Evolutionary conservation across 352 stramenopile species (phyloP), one percentile per base, ranked within the genome.

Genomic region (Pythium scleroteichum): DNA sequence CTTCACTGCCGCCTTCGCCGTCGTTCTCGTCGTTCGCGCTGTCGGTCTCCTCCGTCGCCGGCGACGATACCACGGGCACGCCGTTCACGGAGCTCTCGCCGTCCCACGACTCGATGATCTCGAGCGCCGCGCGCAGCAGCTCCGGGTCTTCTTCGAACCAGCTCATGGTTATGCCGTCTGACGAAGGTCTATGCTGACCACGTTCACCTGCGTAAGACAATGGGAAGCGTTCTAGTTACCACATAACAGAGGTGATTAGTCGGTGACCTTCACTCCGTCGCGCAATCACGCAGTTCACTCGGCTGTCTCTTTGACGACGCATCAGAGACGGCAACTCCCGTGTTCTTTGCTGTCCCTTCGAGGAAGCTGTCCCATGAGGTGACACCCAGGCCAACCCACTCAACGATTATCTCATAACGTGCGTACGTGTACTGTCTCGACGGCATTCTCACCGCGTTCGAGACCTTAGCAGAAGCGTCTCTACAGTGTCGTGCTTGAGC

Each of bases 51-150:
- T 54, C 50, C 0, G 49, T 54, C 22, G 17, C n/a, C 0, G 41
- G 29, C 2, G 58, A 49, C 22, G 29, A 52, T 17, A 33, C 22
- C 20, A 53, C 49, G 17, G 41, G 32, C 22, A 65, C 23, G 29
- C 38, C 56, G 26, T 54, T 59, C 49, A 54, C 49, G 7, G 42
- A 53, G 49, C 49, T 59, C 41, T 59, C 49, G 41, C 40, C 52
- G 19, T 59, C 50, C 58, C 57, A 64, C 17, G 57, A 45, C 26
- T 64, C 57, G 48, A 65, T 48, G 41, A 65, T 65, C 49, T 59
- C 58, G 49, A 65, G 58, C 49, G 58, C 58, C 29, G 58, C 58
- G 41, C 58, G 58, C 50, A 65, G 58, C 20, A 53, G 41, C 38
- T 64, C 57, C 19, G 57, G 57, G 27, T 64, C 57, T 17, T 64